These are phyloP conservation scores for Terana coerulea DNA, from an alignment of 768 basidiomycete genomes.

Conservation along the genomic window DNA sequence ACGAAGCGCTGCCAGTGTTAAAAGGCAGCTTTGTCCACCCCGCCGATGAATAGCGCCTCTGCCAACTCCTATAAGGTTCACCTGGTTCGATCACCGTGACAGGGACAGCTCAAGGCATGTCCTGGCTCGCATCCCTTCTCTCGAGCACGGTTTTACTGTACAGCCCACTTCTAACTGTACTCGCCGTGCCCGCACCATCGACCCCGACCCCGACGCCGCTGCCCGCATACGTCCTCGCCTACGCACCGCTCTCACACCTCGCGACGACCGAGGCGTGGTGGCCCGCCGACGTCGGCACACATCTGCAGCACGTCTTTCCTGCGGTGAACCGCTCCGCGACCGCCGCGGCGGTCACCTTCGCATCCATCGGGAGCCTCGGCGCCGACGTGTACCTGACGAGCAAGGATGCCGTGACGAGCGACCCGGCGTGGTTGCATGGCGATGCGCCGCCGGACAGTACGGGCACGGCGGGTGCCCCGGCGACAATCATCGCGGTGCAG, in stretches of 20 bases:
- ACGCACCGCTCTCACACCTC: conserved; percentile 26
- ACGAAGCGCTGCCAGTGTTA: too few species aligned
- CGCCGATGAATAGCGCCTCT: too few species aligned
- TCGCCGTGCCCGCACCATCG: not conserved
- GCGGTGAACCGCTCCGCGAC: conserved; percentile 15
- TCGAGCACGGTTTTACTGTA: too few species aligned
- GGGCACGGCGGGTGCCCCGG: conserved; percentile 23
- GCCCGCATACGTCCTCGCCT: conserved; percentile 21
- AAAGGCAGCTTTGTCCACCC: too few species aligned
- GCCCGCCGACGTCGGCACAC: conserved; percentile 23
- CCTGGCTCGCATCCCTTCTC: too few species aligned
- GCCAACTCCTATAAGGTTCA: too few species aligned
- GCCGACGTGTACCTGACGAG: conserved; percentile 20
- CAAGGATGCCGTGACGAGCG: conserved; percentile 17
- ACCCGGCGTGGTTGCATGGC: conserved; percentile 17
- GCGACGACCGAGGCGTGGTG: conserved; percentile 21
- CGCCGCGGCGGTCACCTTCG: conserved; percentile 14
- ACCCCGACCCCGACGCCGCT: conserved; percentile 11
- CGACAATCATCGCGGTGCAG: conserved; percentile 27
- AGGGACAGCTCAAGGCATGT: too few species aligned
- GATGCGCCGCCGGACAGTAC: conserved; percentile 20
- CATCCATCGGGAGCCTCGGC: conserved; percentile 13
- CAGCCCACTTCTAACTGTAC: too few species aligned
- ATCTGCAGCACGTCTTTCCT: conserved; percentile 22
- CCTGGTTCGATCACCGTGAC: too few species aligned